Conservation (phyloP, 108 stramenopile species). For the Cyclotella atomus region DNA sequence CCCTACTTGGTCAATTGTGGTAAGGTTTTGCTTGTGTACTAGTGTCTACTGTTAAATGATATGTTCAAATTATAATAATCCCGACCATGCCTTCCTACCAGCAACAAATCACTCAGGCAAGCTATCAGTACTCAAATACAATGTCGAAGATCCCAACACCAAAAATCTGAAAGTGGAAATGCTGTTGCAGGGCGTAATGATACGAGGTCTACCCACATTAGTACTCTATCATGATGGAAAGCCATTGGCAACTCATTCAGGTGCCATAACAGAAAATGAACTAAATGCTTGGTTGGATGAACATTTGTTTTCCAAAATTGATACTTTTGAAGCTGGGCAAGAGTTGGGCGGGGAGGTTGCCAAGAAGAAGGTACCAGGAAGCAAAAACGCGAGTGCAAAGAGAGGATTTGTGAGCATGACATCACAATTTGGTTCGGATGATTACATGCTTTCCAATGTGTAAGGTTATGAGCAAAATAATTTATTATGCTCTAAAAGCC, state of each 20-base stretch:
- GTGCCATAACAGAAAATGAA: conserved; percentile 47
- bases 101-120: conserved; percentile 45
- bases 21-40: neutral
- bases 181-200: conserved; percentile 60
- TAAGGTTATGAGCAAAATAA: no score
- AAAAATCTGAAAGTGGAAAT: conserved; percentile 65
- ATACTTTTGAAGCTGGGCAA: neutral
- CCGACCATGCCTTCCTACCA: neutral
- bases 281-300: conserved; percentile 59
- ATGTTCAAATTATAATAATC: neutral
- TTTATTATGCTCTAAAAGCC: no score
- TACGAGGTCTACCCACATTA: conserved; percentile 61
- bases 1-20: conserved; percentile 55
- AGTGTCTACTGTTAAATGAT: neutral
- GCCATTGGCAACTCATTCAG: conserved; percentile 49
- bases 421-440: conserved; percentile 37
- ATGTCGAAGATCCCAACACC: conserved; percentile 58
- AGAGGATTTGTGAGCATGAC: conserved; percentile 37
- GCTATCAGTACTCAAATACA: conserved; percentile 58
- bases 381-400: conserved; percentile 10
- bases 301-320: conserved; percentile 36
- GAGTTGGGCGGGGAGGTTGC: neutral
- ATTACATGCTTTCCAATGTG: conserved; percentile 33
- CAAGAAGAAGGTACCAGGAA: neutral
- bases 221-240: conserved; percentile 52